Base-by-base conservation (phyloP, 2,329 filamentous ascomycete genomes). In the Xylariaceae sp. region DNA sequence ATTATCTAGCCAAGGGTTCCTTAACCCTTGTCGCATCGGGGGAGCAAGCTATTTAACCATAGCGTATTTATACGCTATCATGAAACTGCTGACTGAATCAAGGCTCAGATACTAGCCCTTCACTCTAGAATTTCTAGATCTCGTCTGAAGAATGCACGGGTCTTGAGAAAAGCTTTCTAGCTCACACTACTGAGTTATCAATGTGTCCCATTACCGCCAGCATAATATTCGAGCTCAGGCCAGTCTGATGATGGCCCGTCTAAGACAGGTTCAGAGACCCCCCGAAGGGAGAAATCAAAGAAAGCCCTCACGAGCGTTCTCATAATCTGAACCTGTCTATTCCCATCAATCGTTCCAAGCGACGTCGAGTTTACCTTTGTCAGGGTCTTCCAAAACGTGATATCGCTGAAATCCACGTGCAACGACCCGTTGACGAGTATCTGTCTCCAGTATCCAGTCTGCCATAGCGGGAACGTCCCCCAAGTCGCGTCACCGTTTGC, bases 331-430 rank as follows among this genome's bases (percentile, higher is more conserved):
- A 50, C 41, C 32, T 52, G 50, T 12, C 56, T 45, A 18, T 48
- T 26, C 1, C 48, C 56, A 26, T 61, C 50, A 20, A 60, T 55
- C 4, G 37, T 20, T 9, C n/a, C 57, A 3, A 52, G 20, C 61
- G 54, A 47, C 26, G 40, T 54, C 7, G 42, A 41, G 20, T 21
- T 44, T 2, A 58, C 19, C 1, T 12, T 12, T 16, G 32, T 10
- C 9, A 37, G 3, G 9, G 48, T 55, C 40, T 64, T 66, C 60
- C 61, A 68, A 20, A 63, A 62, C 0, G 60, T 47, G 2, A 50
- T 20, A 20, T 65, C 60, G 14, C 46, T 59, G 29, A 64, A 63
- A 44, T 65, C 61, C 19, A 41, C 40, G 42, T 67, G 66, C 48
- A 20, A 21, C 18, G 54, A 29, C 1, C 59, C 64, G 7, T 57